phyloP scores from a whole-genome alignment of 176 grass and related monocot species.

The Eleusine coracana region DNA sequence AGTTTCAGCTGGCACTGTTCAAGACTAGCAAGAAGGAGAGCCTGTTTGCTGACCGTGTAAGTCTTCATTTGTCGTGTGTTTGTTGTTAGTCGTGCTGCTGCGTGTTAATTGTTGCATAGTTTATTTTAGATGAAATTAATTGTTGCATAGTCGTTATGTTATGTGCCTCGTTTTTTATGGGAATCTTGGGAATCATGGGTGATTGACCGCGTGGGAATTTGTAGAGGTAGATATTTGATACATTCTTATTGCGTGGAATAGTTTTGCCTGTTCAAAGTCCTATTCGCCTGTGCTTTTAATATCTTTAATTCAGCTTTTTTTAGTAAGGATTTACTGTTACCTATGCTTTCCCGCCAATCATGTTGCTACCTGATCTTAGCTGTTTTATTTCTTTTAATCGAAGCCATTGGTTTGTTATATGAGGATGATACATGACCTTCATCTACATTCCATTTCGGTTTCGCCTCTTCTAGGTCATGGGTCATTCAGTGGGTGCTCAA shows the following conservation, averaged over 20 bases:
- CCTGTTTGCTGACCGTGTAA: constrained; percentile 91
- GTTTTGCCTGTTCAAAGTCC: neutral
- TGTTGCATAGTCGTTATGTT: neutral
- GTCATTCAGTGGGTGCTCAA: neutral
- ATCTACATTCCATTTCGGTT: neutral
- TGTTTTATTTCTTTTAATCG: no score
- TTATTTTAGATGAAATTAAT: neutral
- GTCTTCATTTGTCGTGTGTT: neutral
- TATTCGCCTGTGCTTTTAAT: neutral
- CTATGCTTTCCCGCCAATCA: neutral
- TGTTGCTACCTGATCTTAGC: neutral
- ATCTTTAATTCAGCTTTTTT: neutral
- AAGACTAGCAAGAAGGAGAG: constrained; percentile 97
- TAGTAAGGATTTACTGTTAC: constrained; percentile 5
- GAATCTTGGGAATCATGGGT: neutral
- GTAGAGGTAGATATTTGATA: neutral
- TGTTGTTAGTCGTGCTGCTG: neutral
- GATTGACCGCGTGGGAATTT: neutral
- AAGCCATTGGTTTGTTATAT: constrained; percentile 7
- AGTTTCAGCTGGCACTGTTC: constrained; percentile 94
- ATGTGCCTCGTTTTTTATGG: neutral
- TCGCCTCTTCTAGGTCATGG: neutral
- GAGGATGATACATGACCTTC: neutral
- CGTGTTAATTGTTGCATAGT: neutral
- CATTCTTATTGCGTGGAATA: neutral